Evolutionary conservation across 179 eudicot species (phyloP), one percentile per base, ranked within the genome.

Genomic region (Carnegiea gigantea): DNA sequence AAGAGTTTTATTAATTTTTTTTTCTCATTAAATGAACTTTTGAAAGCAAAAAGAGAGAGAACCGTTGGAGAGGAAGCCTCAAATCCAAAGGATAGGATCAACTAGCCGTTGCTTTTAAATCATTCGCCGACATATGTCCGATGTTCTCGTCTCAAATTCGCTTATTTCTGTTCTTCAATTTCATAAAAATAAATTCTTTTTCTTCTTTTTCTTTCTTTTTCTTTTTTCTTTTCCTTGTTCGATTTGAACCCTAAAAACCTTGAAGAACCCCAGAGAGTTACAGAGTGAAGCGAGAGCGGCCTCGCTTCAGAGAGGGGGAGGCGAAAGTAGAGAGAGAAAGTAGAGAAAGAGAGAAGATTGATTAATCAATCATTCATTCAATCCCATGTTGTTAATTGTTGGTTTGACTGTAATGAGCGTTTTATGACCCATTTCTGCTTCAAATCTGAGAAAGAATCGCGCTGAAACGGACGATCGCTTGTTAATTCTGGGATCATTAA

Each of bases 181-280:
- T 83, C 62, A 0, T 30, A 46, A 10, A n/a, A 57, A 57, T 57
- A 17, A 57, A 0, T 23, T 59, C 43, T n/a, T 14, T 26, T 59
- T 54, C 76, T 48, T 49, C 24, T 36, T 80, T 40, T 40, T 30
- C 8, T 57, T 33, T 76, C 68, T 15, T 28, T 68, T 51, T 68
- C 23, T 62, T 43, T 57, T 10, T 20, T 72, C 23, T 30, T 62
- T 24, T 9, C 2, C 10, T 46, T 49, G 20, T 68, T 68, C 15
- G 33, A 40, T 78, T 78, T n/a, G 76, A 81, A 80, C 80, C 77
- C 81, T 74, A 74, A 78, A 43, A 62, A n/a, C 44, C 57, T 49
- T 14, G 40, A 77, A 26, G 36, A 33, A 3, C 36, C 38, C n/a
- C n/a, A 10, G 6, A 76, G 65, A 54, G 70, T 60, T 13, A 17